Evolutionary conservation across 2,329 filamentous ascomycete genomes (phyloP).

Genomic region (Clonostachys rhizophaga): DNA sequence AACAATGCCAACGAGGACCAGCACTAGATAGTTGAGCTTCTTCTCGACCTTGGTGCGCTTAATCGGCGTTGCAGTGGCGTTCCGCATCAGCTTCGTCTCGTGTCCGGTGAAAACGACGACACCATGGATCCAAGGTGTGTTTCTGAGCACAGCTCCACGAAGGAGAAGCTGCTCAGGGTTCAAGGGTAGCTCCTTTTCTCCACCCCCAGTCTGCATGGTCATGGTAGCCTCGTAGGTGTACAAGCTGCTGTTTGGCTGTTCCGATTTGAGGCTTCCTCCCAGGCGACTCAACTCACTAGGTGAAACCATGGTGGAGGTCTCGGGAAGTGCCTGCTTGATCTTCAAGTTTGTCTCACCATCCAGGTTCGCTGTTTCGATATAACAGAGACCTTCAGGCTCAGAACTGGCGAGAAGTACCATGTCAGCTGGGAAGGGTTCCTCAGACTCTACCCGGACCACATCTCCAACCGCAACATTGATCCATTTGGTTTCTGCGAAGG

Average conservation of each 20-base stretch:
- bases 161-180: slow-evolving; percentile 91
- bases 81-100: slow-evolving; percentile 98
- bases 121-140: slow-evolving; percentile 96
- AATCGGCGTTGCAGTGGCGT: slow-evolving; percentile 94
- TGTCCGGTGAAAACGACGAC: slow-evolving; percentile 91
- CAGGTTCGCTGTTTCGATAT: slow-evolving; percentile 96
- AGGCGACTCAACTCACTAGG: slow-evolving; percentile 80
- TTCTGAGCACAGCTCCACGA: slow-evolving; percentile 87
- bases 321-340: slow-evolving; percentile 95
- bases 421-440: slow-evolving; percentile 92
- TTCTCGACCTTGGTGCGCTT: slow-evolving; percentile 95
- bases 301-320: slow-evolving; percentile 85
- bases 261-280: slow-evolving; percentile 82
- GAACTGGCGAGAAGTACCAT: slow-evolving; percentile 89
- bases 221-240: slow-evolving; percentile 98
- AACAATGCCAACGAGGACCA: slow-evolving; percentile 83
- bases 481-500: slow-evolving; percentile 86
- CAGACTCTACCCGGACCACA: slow-evolving; percentile 87
- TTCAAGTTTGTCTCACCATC: slow-evolving; percentile 98
- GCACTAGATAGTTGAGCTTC: slow-evolving; percentile 88
- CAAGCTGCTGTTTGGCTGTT: slow-evolving; percentile 96
- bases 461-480: slow-evolving; percentile 91
- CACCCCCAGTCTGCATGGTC: slow-evolving; percentile 84
- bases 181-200: slow-evolving; percentile 86
- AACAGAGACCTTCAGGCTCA: slow-evolving; percentile 94